Conservation (phyloP, 345 rosid species). For the Theobroma cacao region DNA sequence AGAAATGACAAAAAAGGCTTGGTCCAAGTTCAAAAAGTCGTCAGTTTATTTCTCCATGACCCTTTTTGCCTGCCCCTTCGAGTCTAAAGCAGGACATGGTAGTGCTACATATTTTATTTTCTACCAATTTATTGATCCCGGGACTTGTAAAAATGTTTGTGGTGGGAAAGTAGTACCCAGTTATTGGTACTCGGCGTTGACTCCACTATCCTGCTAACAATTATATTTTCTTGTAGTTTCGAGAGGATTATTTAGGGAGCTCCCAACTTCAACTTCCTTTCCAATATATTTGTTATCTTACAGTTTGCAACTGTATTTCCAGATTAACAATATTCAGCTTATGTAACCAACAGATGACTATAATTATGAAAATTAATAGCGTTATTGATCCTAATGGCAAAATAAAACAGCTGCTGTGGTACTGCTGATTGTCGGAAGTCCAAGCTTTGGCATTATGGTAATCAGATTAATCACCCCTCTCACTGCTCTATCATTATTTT, state of each 20-base stretch:
- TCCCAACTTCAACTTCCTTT: not conserved
- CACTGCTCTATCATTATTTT: no score
- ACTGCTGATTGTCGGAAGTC: constrained; percentile 52
- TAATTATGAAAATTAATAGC: constrained; percentile 73
- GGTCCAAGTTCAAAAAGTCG: not conserved
- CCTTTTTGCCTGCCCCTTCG: not conserved
- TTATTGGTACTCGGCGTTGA: not conserved
- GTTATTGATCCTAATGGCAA: constrained; percentile 75
- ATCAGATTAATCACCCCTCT: no score
- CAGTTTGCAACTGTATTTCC: not conserved
- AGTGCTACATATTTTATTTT: not conserved
- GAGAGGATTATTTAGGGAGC: not conserved
- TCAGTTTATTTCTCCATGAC: not conserved
- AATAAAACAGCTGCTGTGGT: constrained; percentile 66
- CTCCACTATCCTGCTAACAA: not conserved
- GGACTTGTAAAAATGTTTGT: not conserved
- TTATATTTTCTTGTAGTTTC: not conserved
- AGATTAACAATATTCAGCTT: not conserved
- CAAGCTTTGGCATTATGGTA: not conserved
- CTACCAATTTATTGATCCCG: not conserved
- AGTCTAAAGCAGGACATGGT: not conserved
- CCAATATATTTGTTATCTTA: not conserved
- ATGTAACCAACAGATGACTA: constrained; percentile 59
- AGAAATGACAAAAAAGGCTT: not conserved
- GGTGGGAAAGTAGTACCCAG: not conserved